Base-by-base conservation (phyloP, 371 early-diverging fungal genomes). In the Funneliformis caledonium region DNA sequence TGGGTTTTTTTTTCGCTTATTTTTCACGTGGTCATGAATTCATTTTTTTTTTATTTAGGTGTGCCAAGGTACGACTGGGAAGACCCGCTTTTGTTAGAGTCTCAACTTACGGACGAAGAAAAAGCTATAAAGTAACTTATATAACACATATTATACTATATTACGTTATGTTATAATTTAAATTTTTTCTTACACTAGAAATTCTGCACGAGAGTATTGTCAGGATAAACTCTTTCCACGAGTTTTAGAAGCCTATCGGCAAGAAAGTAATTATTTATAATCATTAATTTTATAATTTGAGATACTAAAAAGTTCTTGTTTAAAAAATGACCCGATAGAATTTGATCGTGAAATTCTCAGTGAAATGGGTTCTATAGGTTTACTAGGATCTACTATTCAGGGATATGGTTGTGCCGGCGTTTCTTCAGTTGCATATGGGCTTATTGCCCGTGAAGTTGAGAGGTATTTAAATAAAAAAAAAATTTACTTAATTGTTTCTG, bases 321-420 rank as follows among this genome's bases (percentile, higher is more conserved):
- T 26, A 26, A 26, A 45, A 26, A 16, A 33, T 37, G 14, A 11
- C 45, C 64, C 14, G 74, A 61, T 80, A 93, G 92, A 85, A 47
- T 98, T 98, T 83, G 97, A 98, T 86, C 87, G 93, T 22, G 92
- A 95, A 72, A 97, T 98, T 77, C 88, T 98, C 92, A 87, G 83
- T 78, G 98, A 98, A 87, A 93, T 98, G 96, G 99, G 99, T 70
- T 92, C 94, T 82, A 85, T 97, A 72, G 99, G 99, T 67, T 88
- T 99, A 72, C 90, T 99, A 47, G 99, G 99, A 10, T 89, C 97
- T 11, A 98, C 97, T 16, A 96, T 99, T 85, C 89, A 97, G n/a
- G 98, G 97, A 6, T 97, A 97, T 84, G 98, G 95, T 9, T 98
- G 98, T 84, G 94, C 98, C 42, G 99, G 99, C 72, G 97, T 97